phyloP scores from a whole-genome alignment of 2,329 filamentous ascomycete species.

The Colletotrichum truncatum region DNA sequence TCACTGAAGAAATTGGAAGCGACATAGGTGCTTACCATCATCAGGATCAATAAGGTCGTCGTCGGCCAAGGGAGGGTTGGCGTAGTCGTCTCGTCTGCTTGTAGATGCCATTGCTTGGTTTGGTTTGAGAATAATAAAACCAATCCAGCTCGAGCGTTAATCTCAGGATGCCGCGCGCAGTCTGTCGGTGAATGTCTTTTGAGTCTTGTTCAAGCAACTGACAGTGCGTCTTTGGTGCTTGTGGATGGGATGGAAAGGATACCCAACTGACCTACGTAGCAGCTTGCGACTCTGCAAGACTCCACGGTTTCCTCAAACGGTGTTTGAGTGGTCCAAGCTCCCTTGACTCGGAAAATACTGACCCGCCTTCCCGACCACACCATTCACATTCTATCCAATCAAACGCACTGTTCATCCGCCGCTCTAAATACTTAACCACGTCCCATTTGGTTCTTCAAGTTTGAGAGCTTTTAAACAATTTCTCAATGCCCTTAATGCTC shows the following conservation, averaged over 20 bases:
- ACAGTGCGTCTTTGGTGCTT: neutral
- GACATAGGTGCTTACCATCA: slow-evolving; percentile 67
- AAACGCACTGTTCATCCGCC: too few species aligned
- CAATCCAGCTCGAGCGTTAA: too few species aligned
- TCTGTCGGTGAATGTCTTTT: too few species aligned
- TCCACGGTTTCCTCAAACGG: slow-evolving; percentile 39
- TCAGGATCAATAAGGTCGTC: slow-evolving; percentile 83
- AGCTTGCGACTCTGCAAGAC: slow-evolving; percentile 28
- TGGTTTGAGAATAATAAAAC: neutral
- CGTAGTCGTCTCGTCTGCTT: slow-evolving; percentile 64
- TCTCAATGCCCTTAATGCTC: too few species aligned
- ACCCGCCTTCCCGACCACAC: slow-evolving; percentile 13
- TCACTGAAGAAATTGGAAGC: neutral
- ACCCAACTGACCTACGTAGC: slow-evolving; percentile 10
- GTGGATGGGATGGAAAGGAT: neutral
- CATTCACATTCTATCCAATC: neutral
- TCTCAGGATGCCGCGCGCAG: too few species aligned
- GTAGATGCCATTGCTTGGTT: slow-evolving; percentile 53
- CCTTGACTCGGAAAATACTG: slow-evolving; percentile 24
- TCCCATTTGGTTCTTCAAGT: too few species aligned
- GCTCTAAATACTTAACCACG: too few species aligned
- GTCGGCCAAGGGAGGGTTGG: slow-evolving; percentile 68
- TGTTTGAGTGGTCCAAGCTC: slow-evolving; percentile 38
- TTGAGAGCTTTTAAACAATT: too few species aligned
- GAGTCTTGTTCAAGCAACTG: too few species aligned